Evolutionary conservation across 768 basidiomycete species (phyloP), one percentile per base, ranked within the genome.

Genomic region (Leucosporidium creatinivorum): DNA sequence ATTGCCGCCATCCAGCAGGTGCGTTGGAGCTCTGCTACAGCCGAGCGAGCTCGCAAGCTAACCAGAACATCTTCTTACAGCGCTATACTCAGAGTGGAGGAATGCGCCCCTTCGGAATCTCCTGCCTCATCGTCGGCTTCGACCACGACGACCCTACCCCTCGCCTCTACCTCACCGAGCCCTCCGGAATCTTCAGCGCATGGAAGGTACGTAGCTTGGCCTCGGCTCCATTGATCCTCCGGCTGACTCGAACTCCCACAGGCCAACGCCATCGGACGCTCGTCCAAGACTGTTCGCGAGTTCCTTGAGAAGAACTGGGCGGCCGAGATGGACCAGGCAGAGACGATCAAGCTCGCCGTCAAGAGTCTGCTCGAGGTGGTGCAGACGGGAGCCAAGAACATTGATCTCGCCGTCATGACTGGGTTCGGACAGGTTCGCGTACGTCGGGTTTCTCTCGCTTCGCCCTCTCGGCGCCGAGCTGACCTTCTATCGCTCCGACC

Each of bases 1-100:
- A 89, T 99, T 77, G 96, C 96, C 62, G 91, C 93, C n/a, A 91
- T 98, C 72, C 94, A 99, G 80, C 96, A 99, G 84, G 94, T 92
- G 63, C 47, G 83, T 69, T 23, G 9, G 3, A 44, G 15, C 2
- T 3, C 39, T 9, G 6, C 15, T 10, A 44, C 48, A 13, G n/a
- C 33, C 10, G 39, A 10, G 39, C 8, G 6, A 44, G 39, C 39
- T 44, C 3, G 15, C n/a, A 44, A 10, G 39, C 39, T 44, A 13
- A 44, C 39, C 15, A 2, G 8, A 12, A 6, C 15, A 44, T 8
- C n/a, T n/a, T 12, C 39, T 13, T 44, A 15, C 74, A 94, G 92
- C 85, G 86, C 78, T 98, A 98, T 81, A 98, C 96, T 19, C 96
- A 99, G 83, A 96, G 93, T 17, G 96, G 96, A 69, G 96, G 96